phyloP scores from a whole-genome alignment of 331 rosid species.

The Rhamnella rubrinervis region DNA sequence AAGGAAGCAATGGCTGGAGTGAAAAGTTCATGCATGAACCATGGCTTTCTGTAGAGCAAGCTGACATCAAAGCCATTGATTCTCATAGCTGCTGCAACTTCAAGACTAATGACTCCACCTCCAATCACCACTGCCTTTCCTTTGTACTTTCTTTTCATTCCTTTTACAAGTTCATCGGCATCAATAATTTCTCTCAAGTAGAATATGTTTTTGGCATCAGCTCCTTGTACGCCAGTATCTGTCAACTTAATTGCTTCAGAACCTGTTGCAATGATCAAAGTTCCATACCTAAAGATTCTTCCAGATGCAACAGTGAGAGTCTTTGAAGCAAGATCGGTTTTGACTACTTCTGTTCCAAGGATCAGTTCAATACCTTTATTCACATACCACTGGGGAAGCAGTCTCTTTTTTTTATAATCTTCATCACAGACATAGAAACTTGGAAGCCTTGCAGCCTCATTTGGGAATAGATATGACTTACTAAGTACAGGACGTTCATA shows the following conservation, averaged over 20 bases:
- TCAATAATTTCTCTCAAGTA: slow-evolving; percentile 46
- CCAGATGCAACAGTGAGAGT: slow-evolving; percentile 28
- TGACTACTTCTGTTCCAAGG: slow-evolving; percentile 37
- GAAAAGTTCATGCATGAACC: slow-evolving; percentile 37
- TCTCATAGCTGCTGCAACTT: slow-evolving; percentile 45
- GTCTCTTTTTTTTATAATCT: slow-evolving; percentile 38
- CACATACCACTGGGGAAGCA: slow-evolving; percentile 36
- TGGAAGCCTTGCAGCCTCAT: slow-evolving; percentile 33
- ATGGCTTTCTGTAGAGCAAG: slow-evolving; percentile 28
- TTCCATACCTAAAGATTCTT: slow-evolving; percentile 20
- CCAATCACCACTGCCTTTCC: slow-evolving; percentile 44
- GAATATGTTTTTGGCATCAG: slow-evolving; percentile 38
- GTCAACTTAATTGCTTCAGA: slow-evolving; percentile 25
- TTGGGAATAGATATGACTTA: slow-evolving; percentile 42
- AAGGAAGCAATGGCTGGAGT: slow-evolving; percentile 33
- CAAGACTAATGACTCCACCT: slow-evolving; percentile 51
- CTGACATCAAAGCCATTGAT: slow-evolving; percentile 43
- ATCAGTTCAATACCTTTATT: slow-evolving; percentile 37
- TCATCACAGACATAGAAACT: slow-evolving; percentile 45
- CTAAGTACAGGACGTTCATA: slow-evolving; percentile 51
- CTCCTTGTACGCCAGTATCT: slow-evolving; percentile 33
- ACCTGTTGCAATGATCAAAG: slow-evolving; percentile 47
- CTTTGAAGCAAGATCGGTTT: slow-evolving; percentile 27
- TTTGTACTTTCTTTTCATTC: slow-evolving; percentile 25
- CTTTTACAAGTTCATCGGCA: slow-evolving; percentile 36